Base-by-base conservation (phyloP, 2,329 filamentous ascomycete species). In the Diaporthe citriasiana region DNA sequence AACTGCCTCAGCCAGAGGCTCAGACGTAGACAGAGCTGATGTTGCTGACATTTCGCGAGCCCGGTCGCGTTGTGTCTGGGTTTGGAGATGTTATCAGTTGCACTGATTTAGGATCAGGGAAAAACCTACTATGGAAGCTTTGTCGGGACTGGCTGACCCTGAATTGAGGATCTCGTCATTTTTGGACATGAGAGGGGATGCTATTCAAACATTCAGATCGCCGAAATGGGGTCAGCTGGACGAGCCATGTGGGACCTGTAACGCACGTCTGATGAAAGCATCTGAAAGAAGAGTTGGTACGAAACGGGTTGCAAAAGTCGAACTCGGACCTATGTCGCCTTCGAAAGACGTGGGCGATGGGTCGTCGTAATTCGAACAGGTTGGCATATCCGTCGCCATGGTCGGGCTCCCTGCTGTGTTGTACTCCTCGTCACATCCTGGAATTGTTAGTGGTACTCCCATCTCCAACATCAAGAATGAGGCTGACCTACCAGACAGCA, bases 361-460 rank as follows among this genome's bases (percentile, higher is more conserved):
- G 10, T 8, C 27, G 30, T 10, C 30, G 6, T 1, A n/a, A 6
- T 50, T 5, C 7, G 30, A 3, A 51, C 69, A 71, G 38, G 42
- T n/a, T 25, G 56, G 69, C 33, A 60, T 30, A 35, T 8, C 45
- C 30, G 56, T 25, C 56, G 45, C 10, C 13, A 27, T 12, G 17
- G 25, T 63, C 7, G 55, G 55, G 5, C 19, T 12, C n/a, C 69
- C 69, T 42, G 69, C 69, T 19, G 25, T 53, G 9, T 71, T 71
- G 69, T 71, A 71, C 12, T 53, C 69, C 30, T n/a, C 12, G 6
- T n/a, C 3, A 19, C 69, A 71, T 33, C 69, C 69, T 71, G 45
- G 27, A 22, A 19, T 40, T 25, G 38, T 71, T n/a, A 71, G 56
- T 42, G 38, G 15, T 30, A 42, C 56, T 30, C 55, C 9, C 35